Evolutionary conservation across 2,329 filamentous ascomycete genomes (phyloP), one percentile per base, ranked within the genome.

Genomic region (Scedosporium boydii): DNA sequence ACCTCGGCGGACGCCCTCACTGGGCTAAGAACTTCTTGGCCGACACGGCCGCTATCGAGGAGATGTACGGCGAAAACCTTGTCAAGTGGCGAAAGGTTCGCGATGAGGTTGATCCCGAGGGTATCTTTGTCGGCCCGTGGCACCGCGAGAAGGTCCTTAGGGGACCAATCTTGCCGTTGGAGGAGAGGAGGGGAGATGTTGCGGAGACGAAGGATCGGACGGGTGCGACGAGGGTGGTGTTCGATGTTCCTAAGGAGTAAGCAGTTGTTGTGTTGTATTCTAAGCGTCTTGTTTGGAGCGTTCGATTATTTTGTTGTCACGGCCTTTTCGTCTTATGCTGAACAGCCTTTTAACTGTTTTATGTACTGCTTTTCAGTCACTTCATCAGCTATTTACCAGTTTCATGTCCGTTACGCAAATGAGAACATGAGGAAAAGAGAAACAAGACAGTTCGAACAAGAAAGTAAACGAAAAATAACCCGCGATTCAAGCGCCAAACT

Each of bases 51-150:
- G 85, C 90, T 34, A 80, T 96, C 53, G 81, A 84, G 63, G 72
- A 74, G 1, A 85, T 90, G 73, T 96, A 95, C 71, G 87, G 87
- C 48, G 73, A 80, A n/a, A 77, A 87, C 58, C 78, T 96, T 63
- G 75, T 80, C 18, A 76, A 83, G 57, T 96, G 88, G 82, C 78
- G 88, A 48, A 76, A 80, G 29, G 80, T 96, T 6, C 82, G 92
- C 61, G 80, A 88, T 64, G 80, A 85, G 60, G 86, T 84, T 41
- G 91, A 96, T 70, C 88, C 89, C 0, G 85, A 92, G 64, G 91
- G 91, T 63, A 88, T 96, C 83, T 96, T 96, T 74, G 80, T 93
- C 14, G 93, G 93, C 2, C 87, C 92, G 58, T 99, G 93, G 93
- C 91, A 97, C 74, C 81, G 89, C 29, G 82, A 88, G 60, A 84